A percentile compares a stretch with the other conserved stretches of the same genome.
phyloP scores from a whole-genome alignment of 2,329 filamentous ascomycete species.

The Dactylellina drechsleri region DNA sequence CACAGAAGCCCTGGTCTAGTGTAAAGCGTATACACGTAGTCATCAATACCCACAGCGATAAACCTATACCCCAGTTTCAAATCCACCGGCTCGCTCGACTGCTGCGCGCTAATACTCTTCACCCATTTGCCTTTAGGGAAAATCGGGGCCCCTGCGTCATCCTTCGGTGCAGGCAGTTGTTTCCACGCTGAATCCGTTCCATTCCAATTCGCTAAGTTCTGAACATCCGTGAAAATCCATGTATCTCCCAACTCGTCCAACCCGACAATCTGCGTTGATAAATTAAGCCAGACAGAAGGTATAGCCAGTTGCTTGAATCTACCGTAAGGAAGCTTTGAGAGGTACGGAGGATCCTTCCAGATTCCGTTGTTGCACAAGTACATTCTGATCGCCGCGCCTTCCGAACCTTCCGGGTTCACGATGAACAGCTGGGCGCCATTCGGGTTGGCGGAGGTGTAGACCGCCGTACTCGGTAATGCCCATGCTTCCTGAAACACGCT shows the following conservation, averaged over 20 bases:
- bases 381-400: conserved; percentile 14
- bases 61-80: no score
- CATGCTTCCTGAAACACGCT: background rate
- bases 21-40: no score
- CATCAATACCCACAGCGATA: no score
- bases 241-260: background rate
- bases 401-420: background rate
- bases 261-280: conserved; percentile 6
- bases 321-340: background rate
- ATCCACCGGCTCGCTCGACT: no score
- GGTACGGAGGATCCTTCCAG: conserved; percentile 1
- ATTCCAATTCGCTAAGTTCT: conserved; percentile 16
- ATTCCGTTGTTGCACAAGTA: conserved; percentile 1
- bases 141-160: conserved; percentile 5
- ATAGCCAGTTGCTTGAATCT: conserved; percentile 16
- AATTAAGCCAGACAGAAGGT: conserved; percentile 17
- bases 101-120: conserved; percentile 9
- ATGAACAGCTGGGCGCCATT: conserved; percentile 9
- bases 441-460: conserved; percentile 8
- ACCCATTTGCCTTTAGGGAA: conserved; percentile 15
- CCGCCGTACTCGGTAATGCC: background rate
- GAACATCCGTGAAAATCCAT: conserved; percentile 8
- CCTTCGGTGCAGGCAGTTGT: background rate
- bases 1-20: no score
- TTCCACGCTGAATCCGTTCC: conserved; percentile 11